Evolutionary conservation across 2,329 filamentous ascomycete species (phyloP), one percentile per base, ranked within the genome.

Genomic region (Trichoderma harzianum): DNA sequence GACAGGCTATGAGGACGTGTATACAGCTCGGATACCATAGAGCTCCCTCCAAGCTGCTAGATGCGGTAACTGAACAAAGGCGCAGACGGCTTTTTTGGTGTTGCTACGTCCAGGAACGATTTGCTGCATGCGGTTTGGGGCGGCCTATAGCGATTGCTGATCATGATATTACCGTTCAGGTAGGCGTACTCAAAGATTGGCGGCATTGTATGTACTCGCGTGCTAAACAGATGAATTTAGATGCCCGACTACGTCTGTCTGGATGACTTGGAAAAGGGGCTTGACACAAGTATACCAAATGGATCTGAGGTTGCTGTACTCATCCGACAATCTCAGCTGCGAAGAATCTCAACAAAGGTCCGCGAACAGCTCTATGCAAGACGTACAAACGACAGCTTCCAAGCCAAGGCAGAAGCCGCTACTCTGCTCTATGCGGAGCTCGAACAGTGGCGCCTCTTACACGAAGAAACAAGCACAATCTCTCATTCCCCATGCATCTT

Each of bases 401-500:
- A 51, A 21, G 43, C 43, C n/a, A 51, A 51, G n/a, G 43, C 43
- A 21, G 43, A 51, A 5, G 43, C 43, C 7, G 43, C 43, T 21
- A 51, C 43, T 51, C n/a, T 11, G 1, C 43, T 51, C n/a, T 21
- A 51, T 51, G 43, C 43, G 2, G 43, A 51, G 43, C 43, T 51
- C n/a, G 43, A 51, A 21, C 43, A 51, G 43, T 51, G 43, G 43
- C 43, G 43, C n/a, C 8, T 51, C 10, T 51, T 51, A 12, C 43
- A 51, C n/a, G 43, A 51, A 21, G 43, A 51, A 21, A 51, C n/a
- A 12, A 51, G 43, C 10, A 51, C 43, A 5, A 21, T 51, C 4
- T 51, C 43, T 32, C 62, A 71, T 14, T 71, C 69, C 2, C 32
- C 51, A 2, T 71, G 69, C 32, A 71, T 71, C 24, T 71, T 71